These are phyloP conservation scores for Eimeria falciformis DNA, from an alignment of 169 alveolate species.

Conservation along the genomic window DNA sequence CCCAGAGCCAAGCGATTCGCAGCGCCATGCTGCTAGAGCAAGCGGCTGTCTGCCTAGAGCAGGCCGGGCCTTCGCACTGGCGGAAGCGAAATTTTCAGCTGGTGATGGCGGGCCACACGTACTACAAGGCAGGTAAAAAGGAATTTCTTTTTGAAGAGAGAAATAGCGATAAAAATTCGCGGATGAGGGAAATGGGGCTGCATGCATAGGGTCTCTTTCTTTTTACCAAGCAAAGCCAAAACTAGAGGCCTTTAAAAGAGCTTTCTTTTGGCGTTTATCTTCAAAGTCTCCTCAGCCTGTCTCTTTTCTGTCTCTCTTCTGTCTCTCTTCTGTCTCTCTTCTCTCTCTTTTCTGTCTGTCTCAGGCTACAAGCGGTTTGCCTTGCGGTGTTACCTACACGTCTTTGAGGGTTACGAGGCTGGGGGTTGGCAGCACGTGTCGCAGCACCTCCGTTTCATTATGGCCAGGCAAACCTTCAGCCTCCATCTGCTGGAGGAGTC, in stretches of 20 bases:
- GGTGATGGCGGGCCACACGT: conserved; percentile 84
- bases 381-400: conserved; percentile 80
- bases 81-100: conserved; percentile 80
- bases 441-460: conserved; percentile 82
- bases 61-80: conserved; percentile 47
- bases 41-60: conserved; percentile 67
- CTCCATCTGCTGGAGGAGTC: conserved; percentile 78
- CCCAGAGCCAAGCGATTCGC: conserved; percentile 64
- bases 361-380: conserved; percentile 82
- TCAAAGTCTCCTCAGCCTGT: too few relatives aligned
- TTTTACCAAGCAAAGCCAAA: not conserved
- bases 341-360: not conserved
- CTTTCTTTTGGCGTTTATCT: too few relatives aligned
- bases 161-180: too few relatives aligned
- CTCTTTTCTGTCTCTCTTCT: too few relatives aligned
- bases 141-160: too few relatives aligned
- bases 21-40: conserved; percentile 74
- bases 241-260: too few relatives aligned
- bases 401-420: conserved; percentile 76
- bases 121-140: conserved; percentile 77
- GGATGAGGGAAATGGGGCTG: too few relatives aligned
- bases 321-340: not conserved
- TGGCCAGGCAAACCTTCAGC: conserved; percentile 83
- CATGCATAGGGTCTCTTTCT: too few relatives aligned
- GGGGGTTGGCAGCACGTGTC: conserved; percentile 79